These are phyloP conservation scores for Hyphodiscus sp. DNA, from an alignment of 2,329 filamentous ascomycete species.

Conservation along the genomic window DNA sequence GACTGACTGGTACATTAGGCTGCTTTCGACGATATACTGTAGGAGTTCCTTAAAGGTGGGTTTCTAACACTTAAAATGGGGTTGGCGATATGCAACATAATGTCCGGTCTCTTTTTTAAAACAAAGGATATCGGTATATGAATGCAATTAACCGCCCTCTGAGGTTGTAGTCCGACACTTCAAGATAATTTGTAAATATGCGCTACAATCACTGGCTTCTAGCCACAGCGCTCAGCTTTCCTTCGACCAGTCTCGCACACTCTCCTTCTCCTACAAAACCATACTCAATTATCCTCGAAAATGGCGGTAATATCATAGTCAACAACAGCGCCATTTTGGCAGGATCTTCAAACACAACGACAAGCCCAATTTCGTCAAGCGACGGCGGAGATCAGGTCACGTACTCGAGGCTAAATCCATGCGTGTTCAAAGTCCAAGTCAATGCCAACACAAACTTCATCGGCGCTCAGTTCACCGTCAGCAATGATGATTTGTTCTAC, in stretches of 20 bases:
- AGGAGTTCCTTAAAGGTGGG: too few species aligned
- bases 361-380: neutral
- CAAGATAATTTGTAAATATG: neutral
- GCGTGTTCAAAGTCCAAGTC: slow-evolving; percentile 14
- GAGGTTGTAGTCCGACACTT: too few species aligned
- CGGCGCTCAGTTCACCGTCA: slow-evolving; percentile 9
- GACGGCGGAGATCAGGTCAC: neutral
- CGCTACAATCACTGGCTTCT: neutral
- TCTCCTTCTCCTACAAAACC: neutral
- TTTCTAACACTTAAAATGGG: too few species aligned
- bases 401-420: neutral
- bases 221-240: neutral
- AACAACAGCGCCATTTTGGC: neutral
- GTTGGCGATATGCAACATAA: neutral
- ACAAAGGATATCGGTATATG: too few species aligned
- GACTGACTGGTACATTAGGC: too few species aligned
- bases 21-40: too few species aligned
- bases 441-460: slow-evolving; percentile 3
- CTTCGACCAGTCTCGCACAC: neutral
- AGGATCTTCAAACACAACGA: neutral
- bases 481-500: slow-evolving; percentile 10
- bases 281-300: neutral
- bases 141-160: too few species aligned
- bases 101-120: too few species aligned
- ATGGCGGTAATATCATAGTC: neutral